Evolutionary conservation across 352 stramenopile species (phyloP), one percentile per base, ranked within the genome.

Genomic region (Phytophthora colocasiae): DNA sequence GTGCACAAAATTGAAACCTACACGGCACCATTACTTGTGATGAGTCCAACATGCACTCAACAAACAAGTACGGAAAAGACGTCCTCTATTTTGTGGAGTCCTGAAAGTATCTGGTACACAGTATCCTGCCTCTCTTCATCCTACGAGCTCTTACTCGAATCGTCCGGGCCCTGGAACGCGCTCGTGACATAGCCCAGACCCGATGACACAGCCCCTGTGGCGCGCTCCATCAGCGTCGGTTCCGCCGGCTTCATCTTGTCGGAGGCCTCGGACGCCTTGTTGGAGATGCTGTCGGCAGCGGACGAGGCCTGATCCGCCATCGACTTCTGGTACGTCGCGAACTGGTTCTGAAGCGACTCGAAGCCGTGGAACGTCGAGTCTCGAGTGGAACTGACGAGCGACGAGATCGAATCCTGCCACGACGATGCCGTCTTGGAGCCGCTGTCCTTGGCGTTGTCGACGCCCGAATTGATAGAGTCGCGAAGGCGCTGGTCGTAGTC

Each of bases 291-390:
- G 4, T 56, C 40, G 22, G 59, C 49, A 12, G 48, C 41, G 2
- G 68, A 24, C 11, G 63, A 65, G 2, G 64, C 69, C 5, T 73
- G 61, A 2, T 78, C 69, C 7, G 41, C 46, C 32, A 73, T 48
- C 9, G 71, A 43, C 56, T 72, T 69, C 31, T 78, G 48, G 6
- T 40, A 64, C 3, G 64, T 44, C 10, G 36, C 15, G 31, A 83
- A 57, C 56, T 80, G 68, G n/a, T 69, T 61, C 68, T 81, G 73
- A 22, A 83, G 54, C 31, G 68, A 38, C 34, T 80, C 77, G 32
- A 77, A 81, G 54, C 77, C 74, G 17, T 67, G 56, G 54, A 79
- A 70, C n/a, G 74, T 78, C 41, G 68, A 62, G 5, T 83, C 71
- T 19, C 65, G 64, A 2, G 71, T 77, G 6, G 57, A 61, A 29